These are phyloP conservation scores for Hyaloscypha bicolor DNA, from an alignment of 495 filamentous ascomycete species.

Conservation along the genomic window DNA sequence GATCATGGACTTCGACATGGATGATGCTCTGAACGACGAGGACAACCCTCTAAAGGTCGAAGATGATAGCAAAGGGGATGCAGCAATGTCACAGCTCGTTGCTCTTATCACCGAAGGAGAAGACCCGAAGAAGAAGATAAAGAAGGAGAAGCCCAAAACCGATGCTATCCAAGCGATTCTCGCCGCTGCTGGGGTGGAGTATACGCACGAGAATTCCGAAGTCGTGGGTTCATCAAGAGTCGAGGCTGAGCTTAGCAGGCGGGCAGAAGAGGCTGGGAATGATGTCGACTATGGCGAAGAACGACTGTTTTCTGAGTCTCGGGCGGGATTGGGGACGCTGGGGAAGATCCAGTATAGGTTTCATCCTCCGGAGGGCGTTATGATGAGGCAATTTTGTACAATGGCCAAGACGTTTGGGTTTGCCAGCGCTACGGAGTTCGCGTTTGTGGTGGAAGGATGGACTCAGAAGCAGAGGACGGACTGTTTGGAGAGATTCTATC, in stretches of 20 bases:
- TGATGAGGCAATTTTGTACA: constrained; percentile 82
- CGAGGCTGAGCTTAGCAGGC: constrained; percentile 76
- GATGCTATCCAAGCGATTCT: constrained; percentile 91
- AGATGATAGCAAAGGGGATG: constrained; percentile 56
- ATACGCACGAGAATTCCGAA: constrained; percentile 95
- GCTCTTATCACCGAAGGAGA: constrained; percentile 61
- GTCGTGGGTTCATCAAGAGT: constrained; percentile 88
- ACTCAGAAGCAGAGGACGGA: constrained; percentile 81
- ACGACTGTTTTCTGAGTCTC: constrained; percentile 49
- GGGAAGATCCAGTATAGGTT: constrained; percentile 62
- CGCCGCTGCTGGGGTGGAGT: constrained; percentile 85
- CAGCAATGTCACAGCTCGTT: constrained; percentile 77
- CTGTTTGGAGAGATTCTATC: constrained; percentile 83
- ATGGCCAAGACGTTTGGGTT: constrained; percentile 86
- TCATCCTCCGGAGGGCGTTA: constrained; percentile 74
- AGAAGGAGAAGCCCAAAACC: constrained; percentile 47
- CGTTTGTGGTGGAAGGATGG: constrained; percentile 90
- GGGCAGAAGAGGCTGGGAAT: constrained; percentile 67
- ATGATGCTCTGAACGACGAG: constrained; percentile 55
- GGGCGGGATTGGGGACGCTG: constrained; percentile 32
- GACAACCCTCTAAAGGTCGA: constrained; percentile 49
- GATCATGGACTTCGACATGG: constrained; percentile 72
- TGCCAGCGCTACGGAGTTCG: constrained; percentile 79
- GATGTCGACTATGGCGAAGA: constrained; percentile 48
- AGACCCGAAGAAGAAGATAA: constrained; percentile 34